These are phyloP conservation scores for Backusella macrospora DNA, from an alignment of 192 early-diverging fungal species.

Conservation along the genomic window DNA sequence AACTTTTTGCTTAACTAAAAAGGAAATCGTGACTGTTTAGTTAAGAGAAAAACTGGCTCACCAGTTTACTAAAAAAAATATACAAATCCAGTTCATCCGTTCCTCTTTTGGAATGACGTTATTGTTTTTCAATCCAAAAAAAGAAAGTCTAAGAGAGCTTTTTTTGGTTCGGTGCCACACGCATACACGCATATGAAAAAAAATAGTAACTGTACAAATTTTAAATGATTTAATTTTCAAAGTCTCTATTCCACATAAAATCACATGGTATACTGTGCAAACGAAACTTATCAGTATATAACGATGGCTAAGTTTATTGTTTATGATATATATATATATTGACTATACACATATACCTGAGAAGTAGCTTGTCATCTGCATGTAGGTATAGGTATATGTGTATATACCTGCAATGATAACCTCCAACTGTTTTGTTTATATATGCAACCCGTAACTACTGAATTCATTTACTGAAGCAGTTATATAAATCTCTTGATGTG, in stretches of 20 bases:
- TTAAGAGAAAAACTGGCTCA: too few relatives aligned
- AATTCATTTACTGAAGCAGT: too few relatives aligned
- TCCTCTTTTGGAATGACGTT: slow-evolving; percentile 5
- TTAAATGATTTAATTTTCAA: slow-evolving; percentile 1
- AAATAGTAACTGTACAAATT: not conserved
- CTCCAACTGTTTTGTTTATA: too few relatives aligned
- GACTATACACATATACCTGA: too few relatives aligned
- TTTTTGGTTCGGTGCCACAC: not conserved
- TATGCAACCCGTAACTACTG: too few relatives aligned
- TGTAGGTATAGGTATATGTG: too few relatives aligned
- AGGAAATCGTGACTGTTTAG: too few relatives aligned
- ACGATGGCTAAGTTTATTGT: not conserved
- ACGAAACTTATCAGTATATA: not conserved
- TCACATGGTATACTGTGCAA: not conserved
- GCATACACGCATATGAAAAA: not conserved
- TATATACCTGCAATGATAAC: too few relatives aligned
- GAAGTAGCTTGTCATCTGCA: too few relatives aligned
- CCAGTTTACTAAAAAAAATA: not conserved
- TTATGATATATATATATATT: not conserved
- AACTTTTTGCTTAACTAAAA: not conserved
- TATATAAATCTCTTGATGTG: not conserved
- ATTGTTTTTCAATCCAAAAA: not conserved
- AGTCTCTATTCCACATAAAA: not conserved
- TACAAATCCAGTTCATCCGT: not conserved
- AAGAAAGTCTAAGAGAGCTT: slow-evolving; percentile 9